Base-by-base conservation (phyloP, 2,329 filamentous ascomycete genomes). In the Alternaria gaisen region DNA sequence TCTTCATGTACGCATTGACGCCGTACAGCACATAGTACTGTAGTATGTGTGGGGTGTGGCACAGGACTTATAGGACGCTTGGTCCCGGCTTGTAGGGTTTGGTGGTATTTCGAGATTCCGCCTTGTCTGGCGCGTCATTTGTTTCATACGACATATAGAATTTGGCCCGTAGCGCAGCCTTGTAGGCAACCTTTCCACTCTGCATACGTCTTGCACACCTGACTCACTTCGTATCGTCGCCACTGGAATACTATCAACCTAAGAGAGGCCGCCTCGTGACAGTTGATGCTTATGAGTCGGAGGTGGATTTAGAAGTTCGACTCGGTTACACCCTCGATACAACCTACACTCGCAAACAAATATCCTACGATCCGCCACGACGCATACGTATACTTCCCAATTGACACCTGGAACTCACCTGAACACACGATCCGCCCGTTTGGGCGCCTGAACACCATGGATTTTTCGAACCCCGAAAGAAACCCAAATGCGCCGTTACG, bases 401-500 rank as follows among this genome's bases (percentile, higher is more conserved):
- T 24, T 20, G 12, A 42, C 40, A 12, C 20, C 12, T 42, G 4
- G 11, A 24, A 12, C 9, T 6, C 16, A 16, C 7, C 40, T 5
- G 12, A 24, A 24, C 40, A 16, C 12, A 24, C 20, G 12, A 55
- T 18, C 22, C 7, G 53, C 55, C 53, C 32, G 10, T 30, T 18
- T 28, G 50, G 56, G 58, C 44, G 14, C 51, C 3, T 36, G 1
- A 26, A 24, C 16, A 57, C 11, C 16, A 76, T 76, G 72, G 71
- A 73, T 10, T 64, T 65, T 18, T 72, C 69, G 7, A 71, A 62
- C 32, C 44, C 62, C 1, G 74, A 76, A 57, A 69, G 64, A 5
- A 76, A 75, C 42, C 74, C 75, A 5, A 63, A 72, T 40, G 76
- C 76, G 36, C 76, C 76, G 10, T 57, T 78, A 51, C 72, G 76